phyloP scores from a whole-genome alignment of 2,329 filamentous ascomycete species.

The Aspergillus sojae region DNA sequence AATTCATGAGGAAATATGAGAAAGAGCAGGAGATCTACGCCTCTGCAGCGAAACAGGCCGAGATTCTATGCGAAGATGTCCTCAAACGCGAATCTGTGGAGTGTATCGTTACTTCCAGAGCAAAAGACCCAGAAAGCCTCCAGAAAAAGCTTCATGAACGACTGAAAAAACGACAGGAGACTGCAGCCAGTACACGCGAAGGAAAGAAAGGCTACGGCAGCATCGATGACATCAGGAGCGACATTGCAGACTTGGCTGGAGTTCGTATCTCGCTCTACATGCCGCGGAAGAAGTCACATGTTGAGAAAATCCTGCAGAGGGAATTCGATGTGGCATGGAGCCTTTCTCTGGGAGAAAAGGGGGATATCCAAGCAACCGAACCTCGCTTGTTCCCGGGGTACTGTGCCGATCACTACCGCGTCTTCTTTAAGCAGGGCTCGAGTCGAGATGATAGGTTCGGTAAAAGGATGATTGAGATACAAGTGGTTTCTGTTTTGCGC shows the following conservation, averaged over 20 bases:
- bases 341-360: background rate
- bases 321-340: background rate
- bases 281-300: constrained; percentile 3
- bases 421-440: background rate
- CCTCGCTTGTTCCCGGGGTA: constrained; percentile 2
- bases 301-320: background rate
- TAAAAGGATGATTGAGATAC: constrained; percentile 27
- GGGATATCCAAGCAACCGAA: background rate
- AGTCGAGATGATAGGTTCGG: background rate
- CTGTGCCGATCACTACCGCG: constrained; percentile 9
- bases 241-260: constrained; percentile 17
- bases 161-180: background rate
- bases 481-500: constrained; percentile 30
- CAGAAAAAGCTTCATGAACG: constrained; percentile 3
- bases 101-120: background rate
- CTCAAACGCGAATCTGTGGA: background rate
- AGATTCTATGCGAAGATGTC: background rate
- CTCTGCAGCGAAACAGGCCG: background rate
- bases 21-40: background rate
- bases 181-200: background rate
- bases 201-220: background rate
- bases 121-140: constrained; percentile 11
- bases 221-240: constrained; percentile 12
- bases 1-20: background rate
- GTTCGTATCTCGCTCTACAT: constrained; percentile 17